phyloP scores from a whole-genome alignment of 2,329 filamentous ascomycete species.

The Penicillium sp. region DNA sequence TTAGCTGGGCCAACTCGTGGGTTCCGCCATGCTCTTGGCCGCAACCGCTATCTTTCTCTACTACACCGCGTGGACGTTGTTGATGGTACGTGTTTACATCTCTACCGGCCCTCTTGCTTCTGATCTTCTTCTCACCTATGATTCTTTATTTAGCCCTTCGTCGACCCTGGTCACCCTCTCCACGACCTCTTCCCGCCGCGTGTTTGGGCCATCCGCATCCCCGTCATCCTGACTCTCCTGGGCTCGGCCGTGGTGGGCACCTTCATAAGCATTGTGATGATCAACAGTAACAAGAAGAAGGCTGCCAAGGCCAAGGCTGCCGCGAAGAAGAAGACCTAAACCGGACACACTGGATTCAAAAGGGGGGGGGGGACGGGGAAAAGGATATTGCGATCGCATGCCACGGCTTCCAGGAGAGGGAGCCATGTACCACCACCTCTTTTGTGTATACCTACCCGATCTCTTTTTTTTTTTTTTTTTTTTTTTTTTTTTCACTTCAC shows the following conservation, averaged over 20 bases:
- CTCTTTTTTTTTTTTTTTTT: constrained; percentile 2
- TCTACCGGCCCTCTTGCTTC: neutral
- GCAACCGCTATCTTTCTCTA: constrained; percentile 80
- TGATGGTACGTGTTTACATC: constrained; percentile 72
- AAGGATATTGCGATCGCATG: constrained; percentile 11
- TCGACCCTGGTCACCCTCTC: constrained; percentile 90
- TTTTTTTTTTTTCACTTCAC: neutral
- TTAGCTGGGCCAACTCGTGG: constrained; percentile 89
- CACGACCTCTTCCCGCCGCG: constrained; percentile 95
- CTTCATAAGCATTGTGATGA: constrained; percentile 97
- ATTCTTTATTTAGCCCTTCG: constrained; percentile 75
- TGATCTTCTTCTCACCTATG: constrained; percentile 7
- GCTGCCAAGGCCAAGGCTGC: constrained; percentile 88
- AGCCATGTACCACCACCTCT: constrained; percentile 23
- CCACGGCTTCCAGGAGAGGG: neutral
- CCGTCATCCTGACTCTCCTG: constrained; percentile 92
- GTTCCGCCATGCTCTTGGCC: constrained; percentile 76
- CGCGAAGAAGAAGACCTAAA: constrained; percentile 81
- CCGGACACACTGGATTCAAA: constrained; percentile 12
- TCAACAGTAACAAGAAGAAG: constrained; percentile 97
- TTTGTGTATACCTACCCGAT: constrained; percentile 13
- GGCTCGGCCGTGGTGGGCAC: constrained; percentile 93
- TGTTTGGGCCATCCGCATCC: constrained; percentile 98
- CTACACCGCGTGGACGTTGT: constrained; percentile 96
- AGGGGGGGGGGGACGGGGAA: neutral